Evolutionary conservation across 2,329 filamentous ascomycete species (phyloP).

Genomic region (Penicillium sp.): DNA sequence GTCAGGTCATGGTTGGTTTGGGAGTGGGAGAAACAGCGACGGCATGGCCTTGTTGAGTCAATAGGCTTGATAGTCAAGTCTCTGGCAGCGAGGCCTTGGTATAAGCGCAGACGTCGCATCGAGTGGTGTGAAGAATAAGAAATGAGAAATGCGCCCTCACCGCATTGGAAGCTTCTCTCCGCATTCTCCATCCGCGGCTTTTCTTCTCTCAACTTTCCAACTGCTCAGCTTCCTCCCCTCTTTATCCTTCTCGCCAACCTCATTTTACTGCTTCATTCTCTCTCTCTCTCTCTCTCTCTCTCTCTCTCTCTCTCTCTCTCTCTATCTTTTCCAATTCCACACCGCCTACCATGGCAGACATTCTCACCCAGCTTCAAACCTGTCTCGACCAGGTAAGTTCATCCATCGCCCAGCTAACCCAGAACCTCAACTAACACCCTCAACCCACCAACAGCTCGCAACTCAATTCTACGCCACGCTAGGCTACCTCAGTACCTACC

Average conservation of each 20-base stretch:
- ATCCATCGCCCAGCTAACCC: not conserved
- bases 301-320: not conserved
- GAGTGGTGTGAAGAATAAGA: conserved; percentile 22
- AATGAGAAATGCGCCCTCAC: conserved; percentile 23
- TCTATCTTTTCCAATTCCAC: not conserved
- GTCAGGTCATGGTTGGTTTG: conserved; percentile 24
- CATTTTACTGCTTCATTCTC: not conserved
- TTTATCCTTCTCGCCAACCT: not conserved
- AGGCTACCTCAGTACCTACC: conserved; percentile 55
- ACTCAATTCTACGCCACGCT: conserved; percentile 60
- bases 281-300: not conserved
- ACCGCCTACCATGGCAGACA: conserved; percentile 50
- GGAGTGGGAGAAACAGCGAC: conserved; percentile 24
- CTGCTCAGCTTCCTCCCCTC: conserved; percentile 1
- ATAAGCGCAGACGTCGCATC: conserved; percentile 29
- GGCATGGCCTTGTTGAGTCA: conserved; percentile 3
- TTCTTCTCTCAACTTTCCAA: conserved; percentile 16
- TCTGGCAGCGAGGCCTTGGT: conserved; percentile 24
- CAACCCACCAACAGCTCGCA: conserved; percentile 46
- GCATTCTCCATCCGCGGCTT: conserved; percentile 23
- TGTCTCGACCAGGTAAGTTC: conserved; percentile 55
- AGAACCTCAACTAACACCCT: conserved; percentile 9
- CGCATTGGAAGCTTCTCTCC: conserved; percentile 34
- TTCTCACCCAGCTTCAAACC: conserved; percentile 58
- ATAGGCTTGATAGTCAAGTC: not conserved